These are phyloP conservation scores for Lyophyllum decastes DNA, from an alignment of 768 basidiomycete species.

Conservation along the genomic window DNA sequence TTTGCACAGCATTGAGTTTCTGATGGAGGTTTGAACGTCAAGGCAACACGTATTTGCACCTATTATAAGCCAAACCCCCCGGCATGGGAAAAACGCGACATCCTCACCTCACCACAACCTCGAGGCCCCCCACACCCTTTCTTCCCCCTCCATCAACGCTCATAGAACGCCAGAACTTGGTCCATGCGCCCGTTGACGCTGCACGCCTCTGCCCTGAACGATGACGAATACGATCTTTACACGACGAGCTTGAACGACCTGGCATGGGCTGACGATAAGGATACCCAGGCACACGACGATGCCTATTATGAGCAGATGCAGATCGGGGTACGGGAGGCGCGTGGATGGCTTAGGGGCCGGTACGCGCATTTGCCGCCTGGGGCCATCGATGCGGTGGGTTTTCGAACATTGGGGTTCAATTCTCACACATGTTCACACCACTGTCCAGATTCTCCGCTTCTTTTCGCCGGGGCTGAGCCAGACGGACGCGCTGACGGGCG, in stretches of 20 bases:
- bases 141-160: neutral
- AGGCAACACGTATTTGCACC: neutral
- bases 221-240: slow-evolving; percentile 70
- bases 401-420: neutral
- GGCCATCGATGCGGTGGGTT: slow-evolving; percentile 59
- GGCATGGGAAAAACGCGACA: neutral
- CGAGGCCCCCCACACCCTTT: neutral
- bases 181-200: slow-evolving; percentile 63
- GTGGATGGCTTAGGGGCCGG: slow-evolving; percentile 76
- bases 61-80: neutral
- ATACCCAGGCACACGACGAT: slow-evolving; percentile 35
- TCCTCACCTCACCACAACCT: neutral
- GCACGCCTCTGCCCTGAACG: slow-evolving; percentile 75
- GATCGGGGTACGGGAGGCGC: slow-evolving; percentile 64
- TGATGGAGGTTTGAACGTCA: neutral
- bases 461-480: slow-evolving; percentile 59
- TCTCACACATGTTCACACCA: neutral
- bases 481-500: slow-evolving; percentile 57
- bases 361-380: slow-evolving; percentile 54
- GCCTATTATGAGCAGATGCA: slow-evolving; percentile 52
- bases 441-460: slow-evolving; percentile 58
- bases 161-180: neutral
- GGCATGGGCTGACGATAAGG: slow-evolving; percentile 34
- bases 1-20: no score
- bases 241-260: slow-evolving; percentile 61